Conservation (phyloP, 345 rosid species). For the Clarkia xantiana region DNA sequence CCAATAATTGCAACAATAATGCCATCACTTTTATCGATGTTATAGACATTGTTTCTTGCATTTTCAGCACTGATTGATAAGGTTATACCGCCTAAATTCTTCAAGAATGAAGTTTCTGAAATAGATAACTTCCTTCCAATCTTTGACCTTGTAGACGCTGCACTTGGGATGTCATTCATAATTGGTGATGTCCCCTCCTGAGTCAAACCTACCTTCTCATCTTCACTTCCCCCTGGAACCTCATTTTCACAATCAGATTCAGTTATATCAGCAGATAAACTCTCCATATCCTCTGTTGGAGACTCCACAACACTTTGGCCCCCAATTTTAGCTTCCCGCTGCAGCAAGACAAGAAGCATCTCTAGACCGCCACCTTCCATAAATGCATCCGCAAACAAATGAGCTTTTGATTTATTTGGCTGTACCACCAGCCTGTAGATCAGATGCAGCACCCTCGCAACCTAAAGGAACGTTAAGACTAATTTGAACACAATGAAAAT, state of each 20-base stretch:
- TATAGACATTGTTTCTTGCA: constrained; percentile 92
- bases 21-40: constrained; percentile 75
- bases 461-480: constrained; percentile 29
- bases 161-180: constrained; percentile 11
- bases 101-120: constrained; percentile 39
- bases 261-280: constrained; percentile 24
- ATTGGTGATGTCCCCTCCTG: constrained; percentile 18
- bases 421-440: constrained; percentile 83
- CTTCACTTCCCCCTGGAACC: constrained; percentile 20
- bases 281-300: constrained; percentile 17
- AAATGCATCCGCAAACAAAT: constrained; percentile 64
- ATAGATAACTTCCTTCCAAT: constrained; percentile 46
- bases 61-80: constrained; percentile 87
- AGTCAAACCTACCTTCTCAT: constrained; percentile 21
- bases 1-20: constrained; percentile 81
- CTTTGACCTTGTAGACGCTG: constrained; percentile 22
- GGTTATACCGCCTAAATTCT: constrained; percentile 86
- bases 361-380: constrained; percentile 84
- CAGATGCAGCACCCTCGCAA: constrained; percentile 83
- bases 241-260: constrained; percentile 14
- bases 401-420: constrained; percentile 78
- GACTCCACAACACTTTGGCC: constrained; percentile 32
- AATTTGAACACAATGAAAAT: too few relatives aligned
- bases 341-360: constrained; percentile 92
- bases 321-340: constrained; percentile 88